Conservation (phyloP, 2,329 filamentous ascomycete genomes). For the Torrubiellomyces zombiae region DNA sequence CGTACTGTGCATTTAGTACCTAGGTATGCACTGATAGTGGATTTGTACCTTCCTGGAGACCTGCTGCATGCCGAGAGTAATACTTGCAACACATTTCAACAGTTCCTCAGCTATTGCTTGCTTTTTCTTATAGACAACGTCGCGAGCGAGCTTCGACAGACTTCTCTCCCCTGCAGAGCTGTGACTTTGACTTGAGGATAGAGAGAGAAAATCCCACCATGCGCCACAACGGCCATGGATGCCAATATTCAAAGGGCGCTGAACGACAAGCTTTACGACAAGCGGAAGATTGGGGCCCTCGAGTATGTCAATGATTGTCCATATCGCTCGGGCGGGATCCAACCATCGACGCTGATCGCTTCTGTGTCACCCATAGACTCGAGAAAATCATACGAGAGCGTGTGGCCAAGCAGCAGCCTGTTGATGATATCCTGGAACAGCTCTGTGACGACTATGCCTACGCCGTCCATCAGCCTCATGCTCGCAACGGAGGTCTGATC, state of each 20-base stretch:
- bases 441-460: constrained; percentile 97
- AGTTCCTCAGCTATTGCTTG: too few relatives aligned
- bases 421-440: constrained; percentile 82
- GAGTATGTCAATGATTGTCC: constrained; percentile 47
- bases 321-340: not conserved
- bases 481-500: constrained; percentile 88
- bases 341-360: not conserved
- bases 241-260: constrained; percentile 73
- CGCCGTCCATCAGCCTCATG: constrained; percentile 90
- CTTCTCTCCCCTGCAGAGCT: too few relatives aligned
- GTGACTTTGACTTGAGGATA: too few relatives aligned
- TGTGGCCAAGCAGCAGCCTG: constrained; percentile 56
- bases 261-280: constrained; percentile 98
- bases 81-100: too few relatives aligned
- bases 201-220: too few relatives aligned
- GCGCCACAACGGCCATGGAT: too few relatives aligned
- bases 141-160: too few relatives aligned
- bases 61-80: too few relatives aligned
- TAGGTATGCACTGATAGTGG: too few relatives aligned
- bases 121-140: too few relatives aligned
- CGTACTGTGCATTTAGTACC: too few relatives aligned
- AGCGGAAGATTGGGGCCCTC: constrained; percentile 87
- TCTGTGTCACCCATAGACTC: constrained; percentile 38
- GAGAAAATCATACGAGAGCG: constrained; percentile 82
- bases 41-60: too few relatives aligned